These are phyloP conservation scores for Gossypium rotundifolium DNA, from an alignment of 345 rosid genomes.

Conservation along the genomic window DNA sequence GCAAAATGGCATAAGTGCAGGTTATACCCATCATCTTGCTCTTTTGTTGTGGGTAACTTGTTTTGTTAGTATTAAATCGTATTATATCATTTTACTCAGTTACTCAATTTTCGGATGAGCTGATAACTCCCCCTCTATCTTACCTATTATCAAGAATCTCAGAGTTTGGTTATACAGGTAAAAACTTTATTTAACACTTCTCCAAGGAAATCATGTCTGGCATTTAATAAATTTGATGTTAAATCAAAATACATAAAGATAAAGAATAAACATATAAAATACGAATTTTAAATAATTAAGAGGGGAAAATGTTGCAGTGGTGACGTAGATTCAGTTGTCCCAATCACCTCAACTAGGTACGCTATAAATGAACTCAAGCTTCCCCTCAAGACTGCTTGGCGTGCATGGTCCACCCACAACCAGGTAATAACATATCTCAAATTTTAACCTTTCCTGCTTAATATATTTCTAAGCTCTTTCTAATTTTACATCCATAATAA, in stretches of 20 bases:
- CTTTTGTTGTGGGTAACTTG: neutral
- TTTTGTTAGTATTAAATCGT: neutral
- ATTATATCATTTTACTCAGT: neutral
- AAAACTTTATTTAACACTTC: neutral
- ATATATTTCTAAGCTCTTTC: no score
- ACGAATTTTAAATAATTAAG: no score
- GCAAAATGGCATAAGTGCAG: neutral
- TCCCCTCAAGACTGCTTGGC: slow-evolving; percentile 16
- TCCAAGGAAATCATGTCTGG: neutral
- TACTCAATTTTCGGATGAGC: neutral
- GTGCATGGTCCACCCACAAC: slow-evolving; percentile 16
- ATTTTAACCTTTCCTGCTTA: no score
- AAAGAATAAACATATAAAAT: no score
- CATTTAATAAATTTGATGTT: neutral
- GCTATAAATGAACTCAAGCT: slow-evolving; percentile 17
- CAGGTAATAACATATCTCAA: slow-evolving; percentile 6
- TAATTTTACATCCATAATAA: no score
- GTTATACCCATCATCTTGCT: neutral
- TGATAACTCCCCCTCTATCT: slow-evolving; percentile 10
- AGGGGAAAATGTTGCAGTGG: slow-evolving; percentile 11
- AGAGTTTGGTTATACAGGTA: slow-evolving; percentile 45
- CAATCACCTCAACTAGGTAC: slow-evolving; percentile 22
- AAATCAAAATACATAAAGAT: no score
- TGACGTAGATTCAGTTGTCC: slow-evolving; percentile 20
- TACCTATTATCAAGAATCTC: slow-evolving; percentile 34